Percentiles rank a stretch among this genome's conserved stretches.
Conservation (phyloP, 208 protist species). For the Phytomonas serpens region DNA sequence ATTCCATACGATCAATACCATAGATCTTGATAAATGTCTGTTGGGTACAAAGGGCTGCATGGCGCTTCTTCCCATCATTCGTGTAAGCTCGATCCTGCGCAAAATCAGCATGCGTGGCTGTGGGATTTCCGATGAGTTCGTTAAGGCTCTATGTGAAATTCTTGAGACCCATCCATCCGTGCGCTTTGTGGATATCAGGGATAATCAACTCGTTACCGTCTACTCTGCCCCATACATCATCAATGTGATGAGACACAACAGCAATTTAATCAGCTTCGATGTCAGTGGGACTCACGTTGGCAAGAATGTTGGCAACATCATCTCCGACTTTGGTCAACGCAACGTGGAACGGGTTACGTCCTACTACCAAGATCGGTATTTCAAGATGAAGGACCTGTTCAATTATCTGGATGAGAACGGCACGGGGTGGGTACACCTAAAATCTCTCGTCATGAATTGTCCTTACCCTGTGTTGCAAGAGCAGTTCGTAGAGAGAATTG, state of each 20-base stretch:
- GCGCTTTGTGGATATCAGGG: slow-evolving; percentile 57
- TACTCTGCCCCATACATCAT: slow-evolving; percentile 62
- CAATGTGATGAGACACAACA: slow-evolving; percentile 55
- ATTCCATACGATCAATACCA: slow-evolving; percentile 57
- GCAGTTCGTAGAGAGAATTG: slow-evolving; percentile 78
- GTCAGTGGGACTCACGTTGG: slow-evolving; percentile 65
- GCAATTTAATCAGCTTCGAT: slow-evolving; percentile 62
- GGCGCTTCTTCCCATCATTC: slow-evolving; percentile 63
- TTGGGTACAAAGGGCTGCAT: slow-evolving; percentile 71
- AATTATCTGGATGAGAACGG: slow-evolving; percentile 70
- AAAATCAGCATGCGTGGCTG: slow-evolving; percentile 51
- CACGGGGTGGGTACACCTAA: slow-evolving; percentile 64
- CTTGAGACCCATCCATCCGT: slow-evolving; percentile 60
- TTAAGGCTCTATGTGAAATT: slow-evolving; percentile 36
- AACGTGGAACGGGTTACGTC: slow-evolving; percentile 46
- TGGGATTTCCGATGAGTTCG: slow-evolving; percentile 66
- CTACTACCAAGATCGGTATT: slow-evolving; percentile 80
- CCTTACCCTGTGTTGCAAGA: slow-evolving; percentile 73
- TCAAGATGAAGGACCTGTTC: slow-evolving; percentile 78
- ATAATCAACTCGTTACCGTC: slow-evolving; percentile 71
- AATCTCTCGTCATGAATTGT: slow-evolving; percentile 60
- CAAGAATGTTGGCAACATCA: slow-evolving; percentile 56
- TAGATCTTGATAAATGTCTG: slow-evolving; percentile 40
- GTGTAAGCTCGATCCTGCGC: slow-evolving; percentile 58
- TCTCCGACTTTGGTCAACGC: slow-evolving; percentile 37